A percentile compares a stretch with the other conserved stretches of the same genome.
Conservation (phyloP, 331 rosid species). For the Telfairia occidentalis region DNA sequence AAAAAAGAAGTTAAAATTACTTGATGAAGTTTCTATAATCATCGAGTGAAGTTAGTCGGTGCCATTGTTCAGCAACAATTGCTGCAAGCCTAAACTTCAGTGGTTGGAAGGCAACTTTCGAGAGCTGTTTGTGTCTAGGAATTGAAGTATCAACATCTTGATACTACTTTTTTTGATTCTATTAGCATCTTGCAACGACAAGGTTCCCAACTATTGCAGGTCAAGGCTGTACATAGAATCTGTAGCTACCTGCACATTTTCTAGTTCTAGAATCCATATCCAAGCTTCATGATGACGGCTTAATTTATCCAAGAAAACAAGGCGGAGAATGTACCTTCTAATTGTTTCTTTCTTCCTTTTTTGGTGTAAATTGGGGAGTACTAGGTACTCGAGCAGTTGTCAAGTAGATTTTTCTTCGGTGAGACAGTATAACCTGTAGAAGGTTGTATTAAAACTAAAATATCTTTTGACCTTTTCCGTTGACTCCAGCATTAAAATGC, state of each 20-base stretch:
- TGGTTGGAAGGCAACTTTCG: background rate
- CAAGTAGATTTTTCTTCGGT: background rate
- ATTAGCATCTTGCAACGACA: conserved; percentile 3
- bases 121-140: background rate
- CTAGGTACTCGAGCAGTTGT: background rate
- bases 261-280: background rate
- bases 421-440: background rate
- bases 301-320: background rate
- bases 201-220: background rate
- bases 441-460: background rate
- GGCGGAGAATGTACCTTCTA: background rate
- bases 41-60: conserved; percentile 11
- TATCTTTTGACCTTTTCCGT: background rate
- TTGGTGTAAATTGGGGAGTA: background rate
- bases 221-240: background rate
- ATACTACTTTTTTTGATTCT: background rate
- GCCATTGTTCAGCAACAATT: background rate
- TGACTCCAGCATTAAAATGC: background rate
- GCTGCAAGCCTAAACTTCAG: background rate
- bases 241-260: background rate
- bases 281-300: background rate
- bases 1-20: conserved; percentile 29
- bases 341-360: background rate
- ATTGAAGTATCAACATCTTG: background rate
- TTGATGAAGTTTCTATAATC: conserved; percentile 18